Evolutionary conservation across 2,329 filamentous ascomycete species (phyloP), one percentile per base, ranked within the genome.

Genomic region (Ascochyta clinopodiicola): DNA sequence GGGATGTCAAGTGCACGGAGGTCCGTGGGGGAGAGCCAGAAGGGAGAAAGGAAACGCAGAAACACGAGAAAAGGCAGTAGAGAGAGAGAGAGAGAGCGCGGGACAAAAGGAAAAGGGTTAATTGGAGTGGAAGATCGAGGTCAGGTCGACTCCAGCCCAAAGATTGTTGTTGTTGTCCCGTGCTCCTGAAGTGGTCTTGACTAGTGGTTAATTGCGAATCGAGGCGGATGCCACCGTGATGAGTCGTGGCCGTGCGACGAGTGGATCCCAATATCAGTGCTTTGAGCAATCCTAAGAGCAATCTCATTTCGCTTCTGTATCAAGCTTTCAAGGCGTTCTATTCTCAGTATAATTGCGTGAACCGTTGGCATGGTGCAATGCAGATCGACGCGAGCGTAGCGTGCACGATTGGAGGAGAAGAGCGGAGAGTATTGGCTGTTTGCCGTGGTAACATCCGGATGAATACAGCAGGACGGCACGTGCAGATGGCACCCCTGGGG

Each of bases 341-440:
- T 56, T 51, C 61, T 53, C 60, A 61, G 54, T 48, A 59, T 57
- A 52, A 66, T 57, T 43, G 46, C 51, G 57, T 53, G 55, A 60
- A 57, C 42, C 42, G 55, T 47, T 51, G 42, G 43, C 43, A 50
- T 47, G 45, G 40, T 46, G 51, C 50, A 46, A 51, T 51, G 39
- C 22, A 27, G 37, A 58, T 60, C 57, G 57, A 46, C 55, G 52
- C 52, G 29, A 52, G 51, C 36, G 43, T 27, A 37, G 39, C 44
- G 27, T 40, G 22, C 8, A 40, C 44, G 37, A 46, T 56, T 55
- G 52, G 46, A 48, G 48, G 48, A 55, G 38, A 53, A 31, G 43
- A 17, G 40, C 21, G 48, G 32, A 42, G 10, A 46, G 37, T 48
- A 39, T 36, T 45, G 32, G 29, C 17, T 48, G 48, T 27, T 48